phyloP scores from a whole-genome alignment of 2,329 filamentous ascomycete genomes.

The Leptographium galeiforme region DNA sequence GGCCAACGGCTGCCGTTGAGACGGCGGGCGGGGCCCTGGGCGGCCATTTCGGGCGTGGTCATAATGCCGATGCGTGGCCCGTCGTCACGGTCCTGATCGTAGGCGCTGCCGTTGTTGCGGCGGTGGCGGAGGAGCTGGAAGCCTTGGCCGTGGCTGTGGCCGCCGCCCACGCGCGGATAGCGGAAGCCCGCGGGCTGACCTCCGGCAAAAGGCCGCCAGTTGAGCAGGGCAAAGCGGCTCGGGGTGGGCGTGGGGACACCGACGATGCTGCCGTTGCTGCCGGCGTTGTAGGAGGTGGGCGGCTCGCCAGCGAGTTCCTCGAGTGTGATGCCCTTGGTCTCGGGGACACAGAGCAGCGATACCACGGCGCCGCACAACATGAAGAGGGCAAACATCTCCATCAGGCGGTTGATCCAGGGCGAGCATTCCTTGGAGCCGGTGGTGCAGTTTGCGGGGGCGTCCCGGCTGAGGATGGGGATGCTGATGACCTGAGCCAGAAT shows the following conservation, averaged over 20 bases:
- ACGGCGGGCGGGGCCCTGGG: constrained; percentile 10
- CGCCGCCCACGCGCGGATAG: constrained; percentile 23
- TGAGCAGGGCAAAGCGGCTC: constrained; percentile 3
- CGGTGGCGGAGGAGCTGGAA: constrained; percentile 21
- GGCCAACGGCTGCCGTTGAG: not conserved
- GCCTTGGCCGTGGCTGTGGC: constrained; percentile 16
- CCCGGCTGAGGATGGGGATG: constrained; percentile 46
- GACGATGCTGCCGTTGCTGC: constrained; percentile 35
- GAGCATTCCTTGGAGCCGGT: constrained; percentile 26
- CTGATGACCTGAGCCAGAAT: constrained; percentile 55
- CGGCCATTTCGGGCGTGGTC: constrained; percentile 26
- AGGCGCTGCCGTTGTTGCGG: constrained; percentile 31
- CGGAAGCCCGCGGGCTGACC: constrained; percentile 37
- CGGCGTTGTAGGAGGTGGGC: constrained; percentile 42
- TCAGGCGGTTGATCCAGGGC: constrained; percentile 56
- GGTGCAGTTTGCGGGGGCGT: constrained; percentile 33
- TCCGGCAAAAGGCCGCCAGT: constrained; percentile 34
- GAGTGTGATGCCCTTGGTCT: constrained; percentile 62
- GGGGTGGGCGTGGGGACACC: constrained; percentile 17
- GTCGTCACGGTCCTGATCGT: constrained; percentile 33
- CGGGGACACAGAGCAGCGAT: constrained; percentile 55
- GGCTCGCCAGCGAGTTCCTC: constrained; percentile 58
- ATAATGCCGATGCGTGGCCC: constrained; percentile 26
- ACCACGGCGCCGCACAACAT: constrained; percentile 61
- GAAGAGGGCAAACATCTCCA: constrained; percentile 68